Base-by-base conservation (phyloP, 352 stramenopile genomes). In the Pythium sukuiense region DNA sequence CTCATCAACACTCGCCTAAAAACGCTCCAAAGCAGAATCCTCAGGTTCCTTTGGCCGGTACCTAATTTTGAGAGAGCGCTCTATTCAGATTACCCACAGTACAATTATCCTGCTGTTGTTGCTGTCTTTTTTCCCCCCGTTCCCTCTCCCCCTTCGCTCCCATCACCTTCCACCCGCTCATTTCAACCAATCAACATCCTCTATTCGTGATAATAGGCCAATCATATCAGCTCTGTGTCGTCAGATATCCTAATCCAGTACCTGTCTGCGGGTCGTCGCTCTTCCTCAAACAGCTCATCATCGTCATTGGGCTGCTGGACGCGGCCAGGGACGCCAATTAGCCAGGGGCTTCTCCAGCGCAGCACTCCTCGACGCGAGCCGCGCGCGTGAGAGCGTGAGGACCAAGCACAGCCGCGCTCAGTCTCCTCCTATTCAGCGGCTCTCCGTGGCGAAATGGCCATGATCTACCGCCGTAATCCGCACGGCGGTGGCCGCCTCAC, bases 391-490 rank as follows among this genome's bases (percentile, higher is more conserved):
- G 18, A 30, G 30, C 32, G 52, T 35, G 32, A 35, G 13, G 16
- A 49, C 41, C n/a, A 14, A 24, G 3, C 41, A 26, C 48, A 30
- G 26, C 20, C 48, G 48, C 20, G 26, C 26, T 27, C 16, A 49
- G 41, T 26, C 41, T 20, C 11, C 16, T 20, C 26, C 41, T 49
- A 4, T 18, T 57, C 6, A 6, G 9, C 20, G 52, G 16, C 29
- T 43, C 14, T 58, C 52, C 52, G 11, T 6, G n/a, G 24, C 7
- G 18, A 55, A 55, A 87, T 83, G 72, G 68, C 79, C 58, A 87
- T 83, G 73, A 89, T 89, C 69, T 87, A 86, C 61, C 77, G 81
- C 6, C 79, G 81, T 45, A 84, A 83, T 52, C 45, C 63, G 24
- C 63, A 69, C 69, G 74, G 32, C 71, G 75, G 13, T 67, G 77